Base-by-base conservation (phyloP, 2,329 filamentous ascomycete species). In the Xylaria sp. region DNA sequence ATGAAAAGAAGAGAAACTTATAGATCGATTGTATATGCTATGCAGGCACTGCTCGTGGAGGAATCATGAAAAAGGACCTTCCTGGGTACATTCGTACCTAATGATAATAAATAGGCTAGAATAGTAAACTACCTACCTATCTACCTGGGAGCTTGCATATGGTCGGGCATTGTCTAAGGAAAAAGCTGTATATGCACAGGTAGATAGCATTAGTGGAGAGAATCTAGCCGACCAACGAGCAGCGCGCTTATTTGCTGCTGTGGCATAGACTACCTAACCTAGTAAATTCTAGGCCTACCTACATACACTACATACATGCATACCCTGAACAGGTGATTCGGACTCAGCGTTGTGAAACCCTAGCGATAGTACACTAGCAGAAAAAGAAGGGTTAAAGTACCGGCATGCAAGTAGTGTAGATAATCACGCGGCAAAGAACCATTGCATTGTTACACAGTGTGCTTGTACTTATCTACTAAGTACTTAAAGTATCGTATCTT, bases 291-390 rank as follows among this genome's bases (percentile, higher is more conserved):
- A 54, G 51, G 29, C 51, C 27, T n/a, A 53, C 25, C 50, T 51
- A 16, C 25, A 29, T 18, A 51, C 27, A 27, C 16, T 9, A 8
- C 27, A 21, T 54, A 54, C 51, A n/a, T 54, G 27, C 27, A 54
- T 21, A 35, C n/a, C 27, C 27, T 54, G 51, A 35, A 54, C 51
- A 54, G 51, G 27, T 54, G 51, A 54, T 54, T 54, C 18, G 51
- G 16, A 10, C 18, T 54, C 27, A 6, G 51, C n/a, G 51, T 6
- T 54, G 27, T 54, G 51, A 32, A 35, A 35, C 51, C 51, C 27
- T 35, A 54, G 44, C n/a, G n/a, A 5, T 10, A 21, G 44, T 42
- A 42, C n/a, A n/a, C n/a, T n/a, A n/a, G n/a, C n/a, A 18, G 40
- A 16, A 42, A 47, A 47, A 47, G 44, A 10, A 21, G 48, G 23